Base-by-base conservation (phyloP, 768 basidiomycete genomes). In the Lyophyllum shimeji region DNA sequence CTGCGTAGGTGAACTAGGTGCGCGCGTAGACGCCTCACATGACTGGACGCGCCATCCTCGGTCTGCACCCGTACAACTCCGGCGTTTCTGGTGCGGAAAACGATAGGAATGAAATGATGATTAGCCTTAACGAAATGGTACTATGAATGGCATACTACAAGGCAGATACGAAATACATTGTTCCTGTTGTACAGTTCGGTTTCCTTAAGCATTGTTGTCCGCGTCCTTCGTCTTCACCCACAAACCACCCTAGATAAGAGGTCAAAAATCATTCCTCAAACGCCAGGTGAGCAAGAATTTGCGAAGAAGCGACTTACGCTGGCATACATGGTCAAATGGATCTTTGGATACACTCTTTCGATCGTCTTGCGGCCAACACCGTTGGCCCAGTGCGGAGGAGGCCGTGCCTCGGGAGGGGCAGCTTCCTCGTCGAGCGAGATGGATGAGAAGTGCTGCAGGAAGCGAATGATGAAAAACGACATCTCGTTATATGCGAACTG, bases 401-500 rank as follows among this genome's bases (percentile, higher is more conserved):
- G 80, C 7, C 67, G 70, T 2, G 76, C 73, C 13, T 73, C 77
- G 0, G 76, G 74, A 0, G 78, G 79, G 50, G 77, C 73, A 0
- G 82, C 76, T 1, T 75, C 75, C 11, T 71, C 67, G 25, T 77
- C 80, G 11, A 86, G 71, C 4, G 69, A 65, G 42, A 87, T 69
- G 0, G 73, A 72, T 0, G 73, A 71, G 67, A 87, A 87, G 39
- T 70, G 72, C 63, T 88, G 86, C n/a, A 87, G 68, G 24, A 88
- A 73, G 2, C 83, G 78, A 52, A 88, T 76, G 49, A 87, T 65
- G 65, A 86, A 75, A 70, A 85, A 86, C 1, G 85, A 86, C 68
- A 83, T 82, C 58, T 82, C 82, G 57, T 82, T 81, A 60, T 82
- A 82, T 0, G 82, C 82, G 53, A 82, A 82, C 80, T 83, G 29